Evolutionary conservation across 768 basidiomycete genomes (phyloP).

Genomic region (Suillus variegatus): DNA sequence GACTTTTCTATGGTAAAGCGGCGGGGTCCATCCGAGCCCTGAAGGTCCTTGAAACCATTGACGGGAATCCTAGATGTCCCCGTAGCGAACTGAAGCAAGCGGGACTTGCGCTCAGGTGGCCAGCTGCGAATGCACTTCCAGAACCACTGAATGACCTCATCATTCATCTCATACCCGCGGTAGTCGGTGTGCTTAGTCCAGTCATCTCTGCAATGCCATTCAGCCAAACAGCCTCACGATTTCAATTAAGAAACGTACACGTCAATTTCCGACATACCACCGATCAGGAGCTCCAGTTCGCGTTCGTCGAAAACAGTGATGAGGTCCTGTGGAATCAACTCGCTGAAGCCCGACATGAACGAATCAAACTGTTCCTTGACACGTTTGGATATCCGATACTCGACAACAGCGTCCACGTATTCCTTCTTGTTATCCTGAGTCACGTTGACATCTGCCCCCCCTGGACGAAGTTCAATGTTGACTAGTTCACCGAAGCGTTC

Average conservation of each 20-base stretch:
- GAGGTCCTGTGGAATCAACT: conserved; percentile 96
- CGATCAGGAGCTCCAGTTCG: conserved; percentile 94
- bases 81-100: conserved; percentile 94
- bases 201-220: conserved; percentile 63
- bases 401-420: conserved; percentile 91
- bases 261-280: conserved; percentile 99
- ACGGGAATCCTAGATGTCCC: conserved; percentile 97
- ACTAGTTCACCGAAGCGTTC: conserved; percentile 99
- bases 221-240: not conserved
- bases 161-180: conserved; percentile 92
- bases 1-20: conserved; percentile 99
- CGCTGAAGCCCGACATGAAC: conserved; percentile 99
- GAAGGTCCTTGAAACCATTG: conserved; percentile 98
- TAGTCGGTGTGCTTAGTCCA: conserved; percentile 99
- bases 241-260: conserved; percentile 58
- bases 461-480: conserved; percentile 91
- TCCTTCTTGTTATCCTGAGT: conserved; percentile 99
- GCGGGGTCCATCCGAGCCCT: conserved; percentile 95
- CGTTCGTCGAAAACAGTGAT: conserved; percentile 99
- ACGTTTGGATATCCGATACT: conserved; percentile 95
- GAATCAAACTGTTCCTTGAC: conserved; percentile 99
- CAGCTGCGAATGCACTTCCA: conserved; percentile 98
- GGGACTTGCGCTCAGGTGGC: conserved; percentile 98
- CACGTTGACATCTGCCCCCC: conserved; percentile 82
- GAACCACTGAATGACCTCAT: conserved; percentile 99